Conservation (phyloP, 495 filamentous ascomycete genomes). For the Neurospora africana region DNA sequence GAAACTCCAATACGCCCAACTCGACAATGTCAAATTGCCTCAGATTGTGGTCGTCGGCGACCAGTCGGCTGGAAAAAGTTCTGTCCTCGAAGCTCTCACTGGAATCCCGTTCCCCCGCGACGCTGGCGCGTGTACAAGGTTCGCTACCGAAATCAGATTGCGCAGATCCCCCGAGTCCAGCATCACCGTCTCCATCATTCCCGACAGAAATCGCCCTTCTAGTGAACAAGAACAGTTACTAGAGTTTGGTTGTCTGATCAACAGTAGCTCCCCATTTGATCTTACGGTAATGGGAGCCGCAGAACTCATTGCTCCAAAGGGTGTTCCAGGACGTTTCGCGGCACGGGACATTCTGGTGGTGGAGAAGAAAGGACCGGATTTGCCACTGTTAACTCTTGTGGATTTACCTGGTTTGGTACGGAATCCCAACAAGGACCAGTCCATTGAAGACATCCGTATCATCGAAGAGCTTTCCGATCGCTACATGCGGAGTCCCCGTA, state of each 20-base stretch:
- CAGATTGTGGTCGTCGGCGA: constrained; percentile 68
- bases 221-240: constrained; percentile 31
- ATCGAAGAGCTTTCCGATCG: constrained; percentile 35
- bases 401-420: constrained; percentile 46
- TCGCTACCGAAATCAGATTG: constrained; percentile 49
- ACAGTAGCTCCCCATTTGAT: constrained; percentile 23
- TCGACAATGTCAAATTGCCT: constrained; percentile 43
- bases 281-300: constrained; percentile 23
- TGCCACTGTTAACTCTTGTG: constrained; percentile 45
- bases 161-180: constrained; percentile 36
- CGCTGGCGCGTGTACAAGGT: constrained; percentile 54
- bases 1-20: constrained; percentile 30
- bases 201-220: constrained; percentile 29
- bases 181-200: constrained; percentile 41
- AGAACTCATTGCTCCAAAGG: constrained; percentile 29
- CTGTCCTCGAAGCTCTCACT: constrained; percentile 63
- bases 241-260: constrained; percentile 30
- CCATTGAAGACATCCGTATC: constrained; percentile 32
- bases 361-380: constrained; percentile 42
- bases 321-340: constrained; percentile 26
- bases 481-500: constrained; percentile 42
- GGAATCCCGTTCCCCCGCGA: constrained; percentile 58
- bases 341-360: constrained; percentile 40
- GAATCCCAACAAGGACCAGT: constrained; percentile 37
- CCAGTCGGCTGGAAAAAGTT: constrained; percentile 64